Evolutionary conservation across 163 green algal species (phyloP), one percentile per base, ranked within the genome.

Genomic region (Coccomyxa subellipsoidea): DNA sequence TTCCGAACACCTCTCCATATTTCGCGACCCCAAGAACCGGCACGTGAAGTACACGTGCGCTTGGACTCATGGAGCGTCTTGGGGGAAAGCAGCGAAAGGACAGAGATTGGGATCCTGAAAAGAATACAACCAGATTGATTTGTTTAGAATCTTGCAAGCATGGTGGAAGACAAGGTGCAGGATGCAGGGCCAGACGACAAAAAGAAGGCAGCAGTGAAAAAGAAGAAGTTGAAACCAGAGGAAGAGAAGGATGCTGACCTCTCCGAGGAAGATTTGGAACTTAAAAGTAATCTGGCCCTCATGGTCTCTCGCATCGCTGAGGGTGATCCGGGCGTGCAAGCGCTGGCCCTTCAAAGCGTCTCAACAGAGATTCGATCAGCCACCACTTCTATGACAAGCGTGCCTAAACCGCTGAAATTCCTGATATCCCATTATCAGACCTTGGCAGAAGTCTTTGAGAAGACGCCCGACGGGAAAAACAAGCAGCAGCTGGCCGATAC

Each of bases 351-450:
- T 1, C 36, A 79, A 31, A 29, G 25, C 34, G 37, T 83, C 29
- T 12, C 54, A 32, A 36, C 37, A 32, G 93, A 97, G 82, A 96
- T 97, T 69, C 86, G 90, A 29, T 90, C 81, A 31, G 88, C 96
- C 32, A 99, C 95, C 1, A 96, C 93, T 12, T 96, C 92, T 40
- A 99, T 99, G 96, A 99, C 96, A 9, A 95, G 91, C 27, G 96
- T 99, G 18, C 97, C 97, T 27, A 99, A 99, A 89, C 96, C 97
- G 3, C 89, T 99, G 34, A 99, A 99, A 90, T 99, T 99, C 87
- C 91, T 99, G 76, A 87, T 91, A 7, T 85, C 90, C 0, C 95
- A 99, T 88, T 96, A 97, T 38, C 88, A 90, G 70, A 59, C 78
- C 0, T 85, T 99, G 32, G 95, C 96, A 80, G 76, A 69, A 1